Base-by-base conservation (phyloP, 208 protist genomes). In the Phytomonas francai region DNA sequence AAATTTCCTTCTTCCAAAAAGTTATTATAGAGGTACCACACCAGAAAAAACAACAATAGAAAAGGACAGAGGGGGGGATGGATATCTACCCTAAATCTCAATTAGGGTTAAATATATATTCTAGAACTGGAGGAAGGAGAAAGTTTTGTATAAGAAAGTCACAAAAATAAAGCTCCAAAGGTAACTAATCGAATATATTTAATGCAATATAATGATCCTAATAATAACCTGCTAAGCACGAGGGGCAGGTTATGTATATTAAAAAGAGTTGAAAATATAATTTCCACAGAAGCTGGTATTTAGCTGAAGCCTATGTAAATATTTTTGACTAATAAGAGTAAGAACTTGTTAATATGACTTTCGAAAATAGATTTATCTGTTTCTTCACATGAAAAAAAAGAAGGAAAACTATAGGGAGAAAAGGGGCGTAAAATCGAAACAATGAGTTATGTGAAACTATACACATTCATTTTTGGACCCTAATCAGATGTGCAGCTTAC, bases 41-140 rank as follows among this genome's bases (percentile, higher is more conserved):
- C 28, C 61, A 36, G 25, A 27, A 36, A 49, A 36, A 67, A 67
- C 42, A 68, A 60, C 4, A 56, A 36, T 36, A 12, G 14, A 29
- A 68, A 25, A 36, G 58, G 45, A 59, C 27, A 51, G 62, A 66
- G 62, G 45, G 45, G 27, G 60, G 6, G 60, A 65, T n/a, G n/a
- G n/a, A n/a, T n/a, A n/a, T 45, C 19, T 45, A 45, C 39, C 11
- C 9, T 22, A 45, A 1, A 45, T 45, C 19, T 45, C 6, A 45
- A 45, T 16, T 45, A 45, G 39, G 19, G 4, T 16, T 45, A 45
- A 45, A 45, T 45, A 45, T 22, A 7, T 45, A 45, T 45, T 22
- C 19, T 45, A 45, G 39, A 45, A 14, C 39, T 45, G 39, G 39
- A 22, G 11, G 2, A 45, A 45, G 19, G 19, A 39, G 11, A 11